Evolutionary conservation across 495 filamentous ascomycete genomes (phyloP).

Genomic region (Penicillium flavigenum): DNA sequence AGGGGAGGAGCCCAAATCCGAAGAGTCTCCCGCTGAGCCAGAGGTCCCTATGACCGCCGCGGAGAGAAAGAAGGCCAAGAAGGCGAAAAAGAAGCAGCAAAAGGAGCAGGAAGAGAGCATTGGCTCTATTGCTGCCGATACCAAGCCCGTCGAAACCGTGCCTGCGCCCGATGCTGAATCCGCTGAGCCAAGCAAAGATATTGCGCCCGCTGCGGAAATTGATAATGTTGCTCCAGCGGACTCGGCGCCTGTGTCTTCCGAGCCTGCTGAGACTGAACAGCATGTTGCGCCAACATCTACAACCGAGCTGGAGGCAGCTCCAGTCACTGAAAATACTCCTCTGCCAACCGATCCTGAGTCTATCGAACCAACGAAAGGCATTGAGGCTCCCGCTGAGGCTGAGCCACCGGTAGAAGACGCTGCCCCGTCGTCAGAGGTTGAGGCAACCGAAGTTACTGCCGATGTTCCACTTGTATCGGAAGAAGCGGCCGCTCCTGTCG

Average conservation of each 20-base stretch:
- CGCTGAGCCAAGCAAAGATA: conserved; percentile 8
- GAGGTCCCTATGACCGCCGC: conserved; percentile 23
- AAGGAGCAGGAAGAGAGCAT: conserved; percentile 14
- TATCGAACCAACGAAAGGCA: not conserved
- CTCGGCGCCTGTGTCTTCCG: not conserved
- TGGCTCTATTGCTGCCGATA: conserved; percentile 14
- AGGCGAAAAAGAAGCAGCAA: conserved; percentile 22
- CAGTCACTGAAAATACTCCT: not conserved
- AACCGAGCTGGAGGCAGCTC: not conserved
- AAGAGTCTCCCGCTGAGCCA: conserved; percentile 8
- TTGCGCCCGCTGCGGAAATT: not conserved
- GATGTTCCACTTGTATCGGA: conserved; percentile 5
- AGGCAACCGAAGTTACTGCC: not conserved
- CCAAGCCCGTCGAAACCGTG: conserved; percentile 1
- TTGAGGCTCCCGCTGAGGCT: not conserved
- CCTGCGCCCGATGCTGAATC: conserved; percentile 1
- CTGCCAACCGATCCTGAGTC: conserved; percentile 3
- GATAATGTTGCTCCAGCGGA: not conserved
- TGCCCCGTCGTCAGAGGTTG: not conserved
- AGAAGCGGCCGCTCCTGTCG: not conserved
- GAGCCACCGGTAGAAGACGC: not conserved
- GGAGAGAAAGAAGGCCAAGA: conserved; percentile 45
- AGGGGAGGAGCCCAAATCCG: conserved; percentile 4
- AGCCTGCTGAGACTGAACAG: not conserved
- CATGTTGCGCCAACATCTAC: conserved; percentile 4